Evolutionary conservation across 225 moss, liverwort and hornwort genomes (phyloP), one percentile per base, ranked within the genome.

Genomic region (Straminergon stramineum): DNA sequence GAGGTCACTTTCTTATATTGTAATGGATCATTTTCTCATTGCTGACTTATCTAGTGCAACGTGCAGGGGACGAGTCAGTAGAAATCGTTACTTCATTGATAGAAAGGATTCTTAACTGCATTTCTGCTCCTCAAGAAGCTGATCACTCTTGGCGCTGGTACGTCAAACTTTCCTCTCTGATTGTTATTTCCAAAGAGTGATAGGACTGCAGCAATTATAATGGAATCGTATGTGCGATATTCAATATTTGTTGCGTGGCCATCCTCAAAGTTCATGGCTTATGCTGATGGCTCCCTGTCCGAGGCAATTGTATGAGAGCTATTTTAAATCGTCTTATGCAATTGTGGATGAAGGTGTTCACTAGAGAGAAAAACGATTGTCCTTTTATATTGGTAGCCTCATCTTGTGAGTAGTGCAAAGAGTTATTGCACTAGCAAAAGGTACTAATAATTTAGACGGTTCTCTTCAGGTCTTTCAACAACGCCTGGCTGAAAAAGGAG

Each of bases 111-210:
- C 95, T 99, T 34, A 90, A 87, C 24, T 89, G 95, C 68, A 93
- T 99, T 64, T 95, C 96, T 83, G 88, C 85, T 88, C 97, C 96
- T 86, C 93, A 91, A 87, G 98, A 96, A 89, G 66, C 90, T 81
- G 93, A 96, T 87, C 65, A 91, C 51, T 95, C 92, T 7, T 99
- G 98, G 98, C 95, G 94, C 79, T 99, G 98, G 98, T 99, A 87
- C 89, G 92, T 90, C 57, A n/a, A 70, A 87, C 83, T 83, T 87
- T 60, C 80, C 71, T 91, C 88, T 32, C 68, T 85, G 67, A 84
- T 22, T 69, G 57, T 55, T 64, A 5, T 88, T 78, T 86, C 79
- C 63, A 71, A 62, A 45, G 45, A 65, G 52, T 71, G 71, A 63
- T 18, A 68, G 73, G 41, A 62, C 73, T 78, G 75, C n/a, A 88